phyloP scores from a whole-genome alignment of 2,329 filamentous ascomycete genomes.

The Colletotrichum sp. region DNA sequence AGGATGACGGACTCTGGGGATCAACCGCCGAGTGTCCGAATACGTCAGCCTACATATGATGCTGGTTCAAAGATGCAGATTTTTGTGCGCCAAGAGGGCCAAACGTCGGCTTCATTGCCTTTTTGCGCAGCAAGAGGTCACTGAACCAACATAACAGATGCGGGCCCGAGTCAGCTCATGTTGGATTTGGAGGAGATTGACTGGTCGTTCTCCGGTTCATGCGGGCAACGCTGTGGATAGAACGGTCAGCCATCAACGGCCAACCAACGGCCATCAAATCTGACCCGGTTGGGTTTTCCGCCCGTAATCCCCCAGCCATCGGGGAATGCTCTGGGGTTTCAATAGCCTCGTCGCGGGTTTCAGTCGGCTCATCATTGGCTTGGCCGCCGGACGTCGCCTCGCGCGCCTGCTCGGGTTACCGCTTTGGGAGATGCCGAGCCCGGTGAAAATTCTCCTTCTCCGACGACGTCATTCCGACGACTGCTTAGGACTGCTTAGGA shows the following conservation, averaged over 20 bases:
- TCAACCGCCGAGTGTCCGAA: not conserved
- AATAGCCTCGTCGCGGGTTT: not conserved
- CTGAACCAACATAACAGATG: not conserved
- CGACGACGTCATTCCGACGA: slow-evolving; percentile 5
- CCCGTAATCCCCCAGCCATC: not conserved
- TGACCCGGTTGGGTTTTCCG: not conserved
- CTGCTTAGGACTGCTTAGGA: not conserved
- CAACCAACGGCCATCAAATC: not conserved
- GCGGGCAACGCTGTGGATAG: not conserved
- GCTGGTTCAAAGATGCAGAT: not conserved
- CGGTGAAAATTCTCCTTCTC: not conserved
- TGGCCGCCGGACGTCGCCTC: not conserved
- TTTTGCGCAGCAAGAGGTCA: not conserved
- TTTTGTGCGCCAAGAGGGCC: slow-evolving; percentile 1
- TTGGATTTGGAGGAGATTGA: not conserved
- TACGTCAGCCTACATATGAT: slow-evolving; percentile 7
- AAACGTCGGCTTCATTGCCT: slow-evolving; percentile 9
- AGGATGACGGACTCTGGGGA: not conserved
- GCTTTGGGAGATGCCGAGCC: not conserved
- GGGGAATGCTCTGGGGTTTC: not conserved
- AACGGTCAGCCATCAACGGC: not conserved
- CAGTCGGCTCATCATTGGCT: not conserved
- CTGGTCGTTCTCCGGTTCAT: not conserved
- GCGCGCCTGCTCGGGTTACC: slow-evolving; percentile 8
- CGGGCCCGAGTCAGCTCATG: slow-evolving; percentile 2